Evolutionary conservation across 768 basidiomycete genomes (phyloP), one percentile per base, ranked within the genome.

Genomic region (Psilocybe tampanensis): DNA sequence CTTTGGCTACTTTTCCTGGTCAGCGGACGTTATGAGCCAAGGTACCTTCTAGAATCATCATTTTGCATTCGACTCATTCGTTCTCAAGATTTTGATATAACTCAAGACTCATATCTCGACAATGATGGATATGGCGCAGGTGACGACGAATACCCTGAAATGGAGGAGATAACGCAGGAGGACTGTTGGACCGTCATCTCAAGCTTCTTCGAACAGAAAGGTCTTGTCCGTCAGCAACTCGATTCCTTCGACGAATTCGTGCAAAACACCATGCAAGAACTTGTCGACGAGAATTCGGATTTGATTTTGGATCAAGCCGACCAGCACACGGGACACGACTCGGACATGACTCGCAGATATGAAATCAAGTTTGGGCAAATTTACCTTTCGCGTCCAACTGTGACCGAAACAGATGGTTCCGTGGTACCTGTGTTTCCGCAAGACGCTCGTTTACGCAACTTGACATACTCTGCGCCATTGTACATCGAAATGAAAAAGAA

Each of bases 171-270:
- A 71, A 92, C 92, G 0, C 93, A 94, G 66, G 93, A 95, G 71
- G 93, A 94, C 67, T 94, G 94, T 71, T 96, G 94, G 94, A 86
- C 89, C 39, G 89, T 99, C 69, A 98, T 98, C 66, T 90, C 92
- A 60, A 88, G 92, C 66, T 99, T 96, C 78, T 98, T 99, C 72
- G 89, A 94, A 60, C 92, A 94, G 71, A 97, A 96, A 72, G 96
- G 96, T 74, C 89, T 99, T 59, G 97, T 98, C 52, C 86, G 94
- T 47, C 97, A 99, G 70, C 97, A 99, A 71, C 86, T 98, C 52
- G 95, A 96, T 76, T 95, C 93, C 11, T 99, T 96, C 74, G 95
- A 99, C 70, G 96, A 98, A 75, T 99, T 98, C 67, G 93, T 99
- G 32, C 94, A 98, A 70, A 98, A 98, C 65, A 98, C 95, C 13